These are phyloP conservation scores for Pythium pyrilobum DNA, from an alignment of 352 stramenopile genomes.

Conservation along the genomic window DNA sequence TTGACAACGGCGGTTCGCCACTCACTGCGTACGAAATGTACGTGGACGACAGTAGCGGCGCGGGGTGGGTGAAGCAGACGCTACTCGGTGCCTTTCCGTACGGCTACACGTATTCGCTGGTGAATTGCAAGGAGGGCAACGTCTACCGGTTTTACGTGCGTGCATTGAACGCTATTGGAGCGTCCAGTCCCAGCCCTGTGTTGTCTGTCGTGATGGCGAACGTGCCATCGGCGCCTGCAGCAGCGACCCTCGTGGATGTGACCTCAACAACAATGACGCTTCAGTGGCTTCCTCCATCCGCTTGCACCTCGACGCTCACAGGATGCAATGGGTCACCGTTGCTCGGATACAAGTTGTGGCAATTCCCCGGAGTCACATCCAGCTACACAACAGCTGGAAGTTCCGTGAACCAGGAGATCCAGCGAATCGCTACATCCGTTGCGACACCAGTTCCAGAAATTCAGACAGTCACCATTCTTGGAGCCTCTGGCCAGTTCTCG, in stretches of 20 bases:
- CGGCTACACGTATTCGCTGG: slow-evolving; percentile 38
- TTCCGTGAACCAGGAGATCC: slow-evolving; percentile 82
- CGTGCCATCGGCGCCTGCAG: slow-evolving; percentile 42
- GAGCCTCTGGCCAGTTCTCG: slow-evolving; percentile 59
- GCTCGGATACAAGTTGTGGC: slow-evolving; percentile 93
- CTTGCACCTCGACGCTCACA: slow-evolving; percentile 68
- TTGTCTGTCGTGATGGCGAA: slow-evolving; percentile 88
- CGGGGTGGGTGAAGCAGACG: slow-evolving; percentile 38
- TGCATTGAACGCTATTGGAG: slow-evolving; percentile 80
- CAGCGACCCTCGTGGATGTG: slow-evolving; percentile 59
- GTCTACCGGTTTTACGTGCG: slow-evolving; percentile 93
- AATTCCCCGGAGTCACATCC: slow-evolving; percentile 80
- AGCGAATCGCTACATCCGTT: slow-evolving; percentile 85
- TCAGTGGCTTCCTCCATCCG: slow-evolving; percentile 52
- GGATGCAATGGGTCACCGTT: slow-evolving; percentile 72
- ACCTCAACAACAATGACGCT: slow-evolving; percentile 56
- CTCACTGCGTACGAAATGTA: slow-evolving; percentile 92
- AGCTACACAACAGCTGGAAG: slow-evolving; percentile 73
- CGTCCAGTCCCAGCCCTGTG: slow-evolving; percentile 75
- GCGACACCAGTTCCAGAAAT: slow-evolving; percentile 52
- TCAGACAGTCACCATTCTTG: slow-evolving; percentile 62
- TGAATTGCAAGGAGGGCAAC: slow-evolving; percentile 65
- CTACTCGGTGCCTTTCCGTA: slow-evolving; percentile 45
- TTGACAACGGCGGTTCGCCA: slow-evolving; percentile 91
- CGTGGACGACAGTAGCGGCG: slow-evolving; percentile 64